Base-by-base conservation (phyloP, 1,139 yeast genomes). In the Tardiomyces blankii region DNA sequence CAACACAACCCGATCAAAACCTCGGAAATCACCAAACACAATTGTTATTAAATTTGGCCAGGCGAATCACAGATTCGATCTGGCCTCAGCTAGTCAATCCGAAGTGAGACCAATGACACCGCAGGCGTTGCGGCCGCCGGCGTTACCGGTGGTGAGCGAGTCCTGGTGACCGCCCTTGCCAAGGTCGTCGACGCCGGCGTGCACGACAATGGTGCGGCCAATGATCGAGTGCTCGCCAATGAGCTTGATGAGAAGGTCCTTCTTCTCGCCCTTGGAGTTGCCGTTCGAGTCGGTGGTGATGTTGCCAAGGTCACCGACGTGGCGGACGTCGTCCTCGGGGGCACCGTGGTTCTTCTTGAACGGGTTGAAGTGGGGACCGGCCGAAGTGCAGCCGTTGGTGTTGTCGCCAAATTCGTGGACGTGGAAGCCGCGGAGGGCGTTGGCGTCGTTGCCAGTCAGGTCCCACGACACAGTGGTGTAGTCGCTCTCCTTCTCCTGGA, bases 321-420 rank as follows among this genome's bases (percentile, higher is more conserved):
- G 98, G 75, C 98, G 85, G 59, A 63, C 72, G 57, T 78, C 86
- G 62, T 83, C 95, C 62, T 79, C 81, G 68, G 96, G 96, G 50
- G 93, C 88, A 70, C 98, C 98, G 69, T 91, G 98, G 57, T 79
- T 77, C 74, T 83, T 82, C 57, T 77, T 73, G 67, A 83, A 84
- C 56, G 97, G 97, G 78, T 91, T 91, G 80, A 87, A 89, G 73
- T 91, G 98, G 50, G 96, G 96, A 62, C 98, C 98, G 48, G 98
- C 97, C 55, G 96, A 87, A 51, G 96, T 88, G 73, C 97, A 89
- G 53, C 98, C 97, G 67, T 91, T 89, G 72, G 97, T 88, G 78
- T 88, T 87, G 75, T 91, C 98, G 73, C 98, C 98, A 63, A 89
- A 91, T 64, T 86, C 84, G 72, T 91, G 98, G 65, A 91, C 73